A percentile compares a stretch with the other conserved stretches of the same genome.
phyloP scores from a whole-genome alignment of 306 rosid genomes.

The Vachellia collinsii region DNA sequence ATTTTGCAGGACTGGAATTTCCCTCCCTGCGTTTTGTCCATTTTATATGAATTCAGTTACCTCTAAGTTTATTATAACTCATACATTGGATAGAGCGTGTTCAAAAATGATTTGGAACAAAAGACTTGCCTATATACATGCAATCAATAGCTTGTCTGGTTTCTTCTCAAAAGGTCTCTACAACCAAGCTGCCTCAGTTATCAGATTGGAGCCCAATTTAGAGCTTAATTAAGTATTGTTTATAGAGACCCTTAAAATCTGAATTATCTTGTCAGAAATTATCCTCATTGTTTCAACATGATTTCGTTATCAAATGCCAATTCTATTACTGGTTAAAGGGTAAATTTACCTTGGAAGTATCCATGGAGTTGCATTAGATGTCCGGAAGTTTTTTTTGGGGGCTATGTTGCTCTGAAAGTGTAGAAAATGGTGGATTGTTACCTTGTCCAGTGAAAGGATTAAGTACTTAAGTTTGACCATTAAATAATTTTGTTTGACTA shows the following conservation, averaged over 20 bases:
- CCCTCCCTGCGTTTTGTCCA: background rate
- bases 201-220: background rate
- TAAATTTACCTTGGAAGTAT: no score
- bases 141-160: background rate
- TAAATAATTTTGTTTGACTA: no score
- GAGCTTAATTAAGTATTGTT: background rate
- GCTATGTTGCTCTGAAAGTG: no score
- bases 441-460: no score
- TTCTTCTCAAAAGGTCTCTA: background rate
- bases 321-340: background rate
- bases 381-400: no score
- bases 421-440: no score
- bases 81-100: background rate
- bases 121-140: background rate
- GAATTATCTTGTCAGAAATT: background rate
- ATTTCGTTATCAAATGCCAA: background rate
- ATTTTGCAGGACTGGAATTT: constrained; percentile 13
- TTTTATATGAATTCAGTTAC: background rate
- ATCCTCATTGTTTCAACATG: background rate
- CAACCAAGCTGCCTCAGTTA: background rate
- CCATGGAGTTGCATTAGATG: no score
- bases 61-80: background rate
- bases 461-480: no score
- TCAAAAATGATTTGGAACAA: background rate
- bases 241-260: background rate